These are phyloP conservation scores for Centaurea solstitialis DNA, from an alignment of 129 eudicot genomes.

Conservation along the genomic window DNA sequence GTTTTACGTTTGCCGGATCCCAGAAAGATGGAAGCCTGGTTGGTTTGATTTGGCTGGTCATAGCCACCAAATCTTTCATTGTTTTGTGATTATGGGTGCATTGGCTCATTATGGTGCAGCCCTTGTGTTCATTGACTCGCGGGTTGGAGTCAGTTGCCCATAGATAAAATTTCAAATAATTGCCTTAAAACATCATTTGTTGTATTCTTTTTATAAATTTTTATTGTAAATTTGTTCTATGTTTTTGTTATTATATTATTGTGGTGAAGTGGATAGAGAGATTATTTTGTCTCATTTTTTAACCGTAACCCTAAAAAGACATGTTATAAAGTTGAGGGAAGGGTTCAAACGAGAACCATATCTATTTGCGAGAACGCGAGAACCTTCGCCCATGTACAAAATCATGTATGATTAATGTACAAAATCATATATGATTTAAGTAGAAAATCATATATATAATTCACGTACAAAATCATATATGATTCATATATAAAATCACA, in stretches of 20 bases:
- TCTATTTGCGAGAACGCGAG: no score
- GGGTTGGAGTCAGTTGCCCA: slow-evolving; percentile 47
- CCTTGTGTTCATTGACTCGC: slow-evolving; percentile 51
- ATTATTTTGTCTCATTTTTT: not conserved
- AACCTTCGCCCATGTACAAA: no score
- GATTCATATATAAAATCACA: no score
- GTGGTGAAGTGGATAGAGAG: not conserved
- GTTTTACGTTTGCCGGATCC: slow-evolving; percentile 74
- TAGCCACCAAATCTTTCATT: slow-evolving; percentile 88
- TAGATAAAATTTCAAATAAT: not conserved
- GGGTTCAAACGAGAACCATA: no score
- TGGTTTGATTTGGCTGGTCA: slow-evolving; percentile 94
- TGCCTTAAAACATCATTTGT: not conserved
- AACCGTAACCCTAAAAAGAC: not conserved
- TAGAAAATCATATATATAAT: no score
- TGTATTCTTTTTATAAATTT: not conserved
- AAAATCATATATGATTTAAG: no score
- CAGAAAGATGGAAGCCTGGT: slow-evolving; percentile 95
- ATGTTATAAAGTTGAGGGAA: not conserved
- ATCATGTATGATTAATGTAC: no score
- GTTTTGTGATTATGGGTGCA: slow-evolving; percentile 85
- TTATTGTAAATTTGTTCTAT: not conserved
- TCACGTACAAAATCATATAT: no score
- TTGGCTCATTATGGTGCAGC: slow-evolving; percentile 95
- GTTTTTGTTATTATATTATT: not conserved